Conservation (phyloP, 108 stramenopile genomes). For the Chaetoceros tenuissimus region DNA sequence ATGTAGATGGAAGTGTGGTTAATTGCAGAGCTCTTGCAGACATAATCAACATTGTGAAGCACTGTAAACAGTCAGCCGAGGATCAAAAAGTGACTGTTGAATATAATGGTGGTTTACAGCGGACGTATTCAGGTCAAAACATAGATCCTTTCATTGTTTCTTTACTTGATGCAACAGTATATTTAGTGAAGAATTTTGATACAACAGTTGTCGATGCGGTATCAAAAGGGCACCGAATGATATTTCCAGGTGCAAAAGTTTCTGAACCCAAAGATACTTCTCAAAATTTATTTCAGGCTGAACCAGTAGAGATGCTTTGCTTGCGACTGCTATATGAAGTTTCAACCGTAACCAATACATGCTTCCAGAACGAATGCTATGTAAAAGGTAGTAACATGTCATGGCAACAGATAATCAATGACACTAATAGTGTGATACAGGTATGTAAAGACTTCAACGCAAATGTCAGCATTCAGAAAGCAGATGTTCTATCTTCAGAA, state of each 20-base stretch:
- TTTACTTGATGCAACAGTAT: conserved; percentile 37
- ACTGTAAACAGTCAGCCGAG: conserved; percentile 5
- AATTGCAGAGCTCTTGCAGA: conserved; percentile 23
- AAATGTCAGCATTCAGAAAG: conserved; percentile 36
- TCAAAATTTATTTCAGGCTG: conserved; percentile 26
- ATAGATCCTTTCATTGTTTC: conserved; percentile 48
- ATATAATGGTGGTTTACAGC: conserved; percentile 21
- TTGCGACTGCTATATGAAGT: conserved; percentile 45
- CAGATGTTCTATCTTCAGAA: conserved; percentile 26
- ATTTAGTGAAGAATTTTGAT: conserved; percentile 23
- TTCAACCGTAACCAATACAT: conserved; percentile 41
- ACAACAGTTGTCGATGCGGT: conserved; percentile 37
- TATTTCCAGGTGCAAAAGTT: conserved; percentile 7
- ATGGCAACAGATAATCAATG: conserved; percentile 17
- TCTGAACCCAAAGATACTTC: not conserved
- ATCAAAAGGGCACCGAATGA: conserved; percentile 25
- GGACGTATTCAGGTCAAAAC: conserved; percentile 8
- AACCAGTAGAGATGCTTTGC: conserved; percentile 41
- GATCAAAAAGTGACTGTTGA: conserved; percentile 35
- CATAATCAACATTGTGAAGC: conserved; percentile 37
- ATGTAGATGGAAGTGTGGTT: conserved; percentile 30
- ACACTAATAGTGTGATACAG: conserved; percentile 32
- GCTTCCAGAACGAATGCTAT: conserved; percentile 9
- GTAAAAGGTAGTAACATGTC: not conserved
- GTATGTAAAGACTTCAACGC: conserved; percentile 58